phyloP scores from a whole-genome alignment of 768 basidiomycete genomes.

The Baorangia bicolor region DNA sequence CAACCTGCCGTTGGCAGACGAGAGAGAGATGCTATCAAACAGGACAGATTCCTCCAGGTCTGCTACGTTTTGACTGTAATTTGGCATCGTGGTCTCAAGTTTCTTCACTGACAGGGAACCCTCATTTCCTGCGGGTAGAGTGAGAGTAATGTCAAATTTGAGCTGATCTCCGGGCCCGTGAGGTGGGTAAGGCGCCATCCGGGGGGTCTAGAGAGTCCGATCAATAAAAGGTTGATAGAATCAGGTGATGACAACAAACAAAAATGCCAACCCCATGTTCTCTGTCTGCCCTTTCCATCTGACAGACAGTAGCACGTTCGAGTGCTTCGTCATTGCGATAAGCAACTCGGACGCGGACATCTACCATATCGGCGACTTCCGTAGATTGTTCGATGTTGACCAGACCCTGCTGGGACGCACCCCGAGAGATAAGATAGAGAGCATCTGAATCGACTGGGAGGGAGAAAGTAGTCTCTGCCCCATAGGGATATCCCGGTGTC shows the following conservation, averaged over 20 bases:
- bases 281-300: conserved; percentile 21
- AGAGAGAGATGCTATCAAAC: conserved; percentile 39
- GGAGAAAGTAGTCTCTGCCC: conserved; percentile 27
- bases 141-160: conserved; percentile 37
- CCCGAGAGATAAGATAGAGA: conserved; percentile 33
- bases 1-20: conserved; percentile 37
- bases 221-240: not conserved
- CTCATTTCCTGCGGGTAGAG: conserved; percentile 34
- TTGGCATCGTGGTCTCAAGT: conserved; percentile 43
- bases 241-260: conserved; percentile 19
- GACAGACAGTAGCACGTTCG: conserved; percentile 30
- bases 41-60: conserved; percentile 34
- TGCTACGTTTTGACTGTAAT: conserved; percentile 39
- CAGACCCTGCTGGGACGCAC: conserved; percentile 26
- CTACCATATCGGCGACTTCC: conserved; percentile 26
- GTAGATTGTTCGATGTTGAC: conserved; percentile 32
- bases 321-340: conserved; percentile 19
- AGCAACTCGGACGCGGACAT: conserved; percentile 29
- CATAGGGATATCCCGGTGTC: conserved; percentile 18
- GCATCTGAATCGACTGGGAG: conserved; percentile 32
- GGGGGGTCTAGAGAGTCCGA: conserved; percentile 33
- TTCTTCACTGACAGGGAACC: conserved; percentile 36
- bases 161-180: conserved; percentile 18
- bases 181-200: not conserved
- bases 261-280: conserved; percentile 35